Conservation (phyloP, 108 stramenopile species). For the Nitzschia inconspicua region DNA sequence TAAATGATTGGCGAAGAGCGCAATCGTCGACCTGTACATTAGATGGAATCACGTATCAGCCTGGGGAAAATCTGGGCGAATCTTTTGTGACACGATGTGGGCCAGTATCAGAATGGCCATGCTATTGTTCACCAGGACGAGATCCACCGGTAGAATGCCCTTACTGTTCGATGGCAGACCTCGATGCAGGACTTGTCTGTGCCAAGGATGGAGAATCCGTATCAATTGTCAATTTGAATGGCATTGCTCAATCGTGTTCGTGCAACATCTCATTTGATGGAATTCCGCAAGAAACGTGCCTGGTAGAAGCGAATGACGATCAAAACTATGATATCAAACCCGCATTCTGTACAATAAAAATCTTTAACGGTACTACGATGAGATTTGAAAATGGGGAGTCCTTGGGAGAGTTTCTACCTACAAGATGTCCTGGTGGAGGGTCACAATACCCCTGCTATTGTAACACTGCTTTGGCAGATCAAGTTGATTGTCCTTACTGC, state of each 20-base stretch:
- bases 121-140: neutral
- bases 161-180: neutral
- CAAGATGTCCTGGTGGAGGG: slow-evolving; percentile 18
- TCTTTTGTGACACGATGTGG: no score
- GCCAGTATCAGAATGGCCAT: no score
- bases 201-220: neutral
- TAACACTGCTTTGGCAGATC: slow-evolving; percentile 1
- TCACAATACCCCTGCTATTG: slow-evolving; percentile 11
- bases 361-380: neutral
- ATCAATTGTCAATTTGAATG: neutral
- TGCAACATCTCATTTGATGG: neutral
- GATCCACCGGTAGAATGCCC: slow-evolving; percentile 3
- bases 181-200: neutral
- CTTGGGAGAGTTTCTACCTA: neutral
- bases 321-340: neutral
- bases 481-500: slow-evolving; percentile 19
- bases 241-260: neutral
- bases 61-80: no score
- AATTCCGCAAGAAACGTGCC: neutral
- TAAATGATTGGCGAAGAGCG: no score
- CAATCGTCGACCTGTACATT: no score
- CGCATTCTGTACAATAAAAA: slow-evolving; percentile 4
- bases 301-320: neutral
- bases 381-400: slow-evolving; percentile 6
- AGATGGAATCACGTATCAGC: no score